Base-by-base conservation (phyloP, 2,329 filamentous ascomycete genomes). In the Aspergillus felis region DNA sequence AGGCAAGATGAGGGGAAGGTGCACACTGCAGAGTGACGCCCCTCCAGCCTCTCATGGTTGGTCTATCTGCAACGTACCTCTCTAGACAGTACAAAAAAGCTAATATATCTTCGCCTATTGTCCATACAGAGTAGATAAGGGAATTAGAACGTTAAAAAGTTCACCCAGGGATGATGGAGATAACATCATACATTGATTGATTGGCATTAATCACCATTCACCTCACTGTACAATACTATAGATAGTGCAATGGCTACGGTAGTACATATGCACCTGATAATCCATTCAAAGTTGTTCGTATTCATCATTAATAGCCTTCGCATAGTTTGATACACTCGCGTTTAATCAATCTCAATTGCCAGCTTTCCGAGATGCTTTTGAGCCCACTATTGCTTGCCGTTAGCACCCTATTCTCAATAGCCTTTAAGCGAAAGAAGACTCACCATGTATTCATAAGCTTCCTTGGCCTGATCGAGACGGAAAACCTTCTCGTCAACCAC, bases 401-500 rank as follows among this genome's bases (percentile, higher is more conserved):
- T 58, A 73, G 68, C 46, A 61, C 22, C 10, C 2, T 7, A 5
- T 14, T 4, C 14, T 17, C 47, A 10, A 46, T 35, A 5, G 17
- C 3, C 1, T 20, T 35, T 8, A 12, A 14, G 3, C 14, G 49
- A 42, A 61, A 70, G 47, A 73, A 70, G 4, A 63, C 70, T 68
- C 56, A 72, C 71, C 77, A 83, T 79, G 59, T 84, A 81, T 55
- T 83, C 71, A 66, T 82, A 85, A 0, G 82, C 83, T 54, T 80
- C 81, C 66, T 78, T 81, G 4, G 77, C 68, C 62, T 85, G 67
- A 24, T 79, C 77, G 5, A 87, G 70, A 38, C 71, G 74, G 65
- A 85, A 87, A 12, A 82, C 76, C 71, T 82, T 83, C 64, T 81
- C 73, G 64, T 87, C 84, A 20, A 86, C 77, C 22, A 86, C 75